A percentile compares a stretch with the other conserved stretches of the same genome.
These are phyloP conservation scores for Botrytis paeoniae DNA, from an alignment of 2,329 filamentous ascomycete species.

Conservation along the genomic window DNA sequence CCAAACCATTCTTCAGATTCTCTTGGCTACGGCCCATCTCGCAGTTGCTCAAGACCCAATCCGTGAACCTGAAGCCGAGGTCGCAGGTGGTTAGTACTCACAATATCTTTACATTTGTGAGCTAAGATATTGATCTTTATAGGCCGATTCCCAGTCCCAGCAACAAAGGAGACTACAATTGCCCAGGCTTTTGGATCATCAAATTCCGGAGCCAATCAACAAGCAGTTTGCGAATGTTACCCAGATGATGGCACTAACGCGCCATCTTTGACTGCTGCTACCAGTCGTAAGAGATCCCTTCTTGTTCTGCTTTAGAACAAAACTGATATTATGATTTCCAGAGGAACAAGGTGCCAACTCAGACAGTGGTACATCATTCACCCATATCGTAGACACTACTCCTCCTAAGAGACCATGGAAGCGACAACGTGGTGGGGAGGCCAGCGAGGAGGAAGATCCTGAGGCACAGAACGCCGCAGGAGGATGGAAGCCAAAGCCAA, in stretches of 20 bases:
- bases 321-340: not conserved
- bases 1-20: not conserved
- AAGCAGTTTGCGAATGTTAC: not conserved
- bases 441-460: not conserved
- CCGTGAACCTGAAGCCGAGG: not conserved
- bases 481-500: not conserved
- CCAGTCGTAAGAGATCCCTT: not conserved
- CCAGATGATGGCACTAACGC: not conserved
- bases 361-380: not conserved
- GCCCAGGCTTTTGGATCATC: not conserved
- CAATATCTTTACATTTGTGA: too few species aligned
- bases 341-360: not conserved
- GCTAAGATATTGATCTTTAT: too few species aligned
- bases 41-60: not conserved
- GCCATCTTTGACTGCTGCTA: not conserved
- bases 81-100: too few species aligned
- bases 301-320: not conserved
- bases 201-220: not conserved
- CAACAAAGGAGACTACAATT: not conserved
- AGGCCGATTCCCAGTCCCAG: too few species aligned
- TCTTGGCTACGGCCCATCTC: conserved; percentile 10
- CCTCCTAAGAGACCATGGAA: not conserved
- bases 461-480: not conserved
- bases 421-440: not conserved
- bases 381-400: not conserved